These are phyloP conservation scores for Laburnicola sp. DNA, from an alignment of 2,329 filamentous ascomycete species.

Conservation along the genomic window DNA sequence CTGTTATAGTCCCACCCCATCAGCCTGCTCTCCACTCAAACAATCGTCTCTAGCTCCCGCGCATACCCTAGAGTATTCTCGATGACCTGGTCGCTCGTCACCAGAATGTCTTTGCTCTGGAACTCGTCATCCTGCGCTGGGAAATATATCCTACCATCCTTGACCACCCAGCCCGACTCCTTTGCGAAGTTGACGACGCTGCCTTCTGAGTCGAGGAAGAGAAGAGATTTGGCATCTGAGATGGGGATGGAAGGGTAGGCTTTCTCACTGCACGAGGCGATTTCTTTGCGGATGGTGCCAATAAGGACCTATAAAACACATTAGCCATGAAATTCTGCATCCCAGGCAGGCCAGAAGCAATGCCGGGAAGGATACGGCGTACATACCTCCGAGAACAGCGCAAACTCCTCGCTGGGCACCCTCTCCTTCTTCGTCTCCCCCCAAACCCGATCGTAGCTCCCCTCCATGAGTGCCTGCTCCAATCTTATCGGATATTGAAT, in stretches of 20 bases:
- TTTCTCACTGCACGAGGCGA: slow-evolving; percentile 92
- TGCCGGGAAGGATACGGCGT: not conserved
- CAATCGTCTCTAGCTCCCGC: slow-evolving; percentile 94
- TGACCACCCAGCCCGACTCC: slow-evolving; percentile 81
- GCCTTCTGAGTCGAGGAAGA: slow-evolving; percentile 96
- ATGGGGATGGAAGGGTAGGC: slow-evolving; percentile 94
- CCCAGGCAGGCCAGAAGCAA: not conserved
- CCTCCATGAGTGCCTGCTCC: slow-evolving; percentile 98
- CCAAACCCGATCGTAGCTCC: slow-evolving; percentile 98
- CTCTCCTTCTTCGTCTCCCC: slow-evolving; percentile 92
- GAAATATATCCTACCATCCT: slow-evolving; percentile 94
- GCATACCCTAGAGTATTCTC: slow-evolving; percentile 96
- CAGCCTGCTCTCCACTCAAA: slow-evolving; percentile 53
- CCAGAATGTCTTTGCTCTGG: slow-evolving; percentile 66
- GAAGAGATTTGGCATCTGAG: slow-evolving; percentile 92
- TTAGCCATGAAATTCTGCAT: slow-evolving; percentile 8
- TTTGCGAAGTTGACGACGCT: slow-evolving; percentile 89
- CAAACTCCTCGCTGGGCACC: slow-evolving; percentile 94
- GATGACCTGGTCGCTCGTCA: slow-evolving; percentile 81
- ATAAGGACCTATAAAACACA: slow-evolving; percentile 63
- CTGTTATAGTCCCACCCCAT: slow-evolving; percentile 1
- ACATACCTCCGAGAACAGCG: slow-evolving; percentile 86
- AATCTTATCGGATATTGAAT: slow-evolving; percentile 92
- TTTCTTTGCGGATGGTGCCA: slow-evolving; percentile 85
- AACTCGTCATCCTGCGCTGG: slow-evolving; percentile 63